phyloP scores from a whole-genome alignment of 164 flowering plant species.

The Malania oleifera region DNA sequence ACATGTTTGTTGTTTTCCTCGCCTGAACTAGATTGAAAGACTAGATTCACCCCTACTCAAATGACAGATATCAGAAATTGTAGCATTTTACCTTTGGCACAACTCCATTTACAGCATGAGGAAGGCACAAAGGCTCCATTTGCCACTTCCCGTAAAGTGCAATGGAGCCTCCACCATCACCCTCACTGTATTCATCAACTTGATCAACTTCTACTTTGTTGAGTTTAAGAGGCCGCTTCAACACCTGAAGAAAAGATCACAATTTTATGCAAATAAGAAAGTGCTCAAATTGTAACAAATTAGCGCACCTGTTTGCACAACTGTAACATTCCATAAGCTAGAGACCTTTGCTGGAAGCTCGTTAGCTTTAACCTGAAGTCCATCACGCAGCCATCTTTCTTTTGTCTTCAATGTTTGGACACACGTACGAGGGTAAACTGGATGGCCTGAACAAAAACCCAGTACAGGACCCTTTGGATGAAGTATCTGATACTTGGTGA shows the following conservation, averaged over 20 bases:
- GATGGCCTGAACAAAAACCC: slow-evolving; percentile 82
- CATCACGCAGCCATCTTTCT: slow-evolving; percentile 89
- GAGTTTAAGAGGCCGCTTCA: slow-evolving; percentile 48
- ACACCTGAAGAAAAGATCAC: slow-evolving; percentile 34
- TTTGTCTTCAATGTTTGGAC: slow-evolving; percentile 76
- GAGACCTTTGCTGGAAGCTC: slow-evolving; percentile 81
- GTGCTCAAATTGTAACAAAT: neutral
- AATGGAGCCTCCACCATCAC: slow-evolving; percentile 33
- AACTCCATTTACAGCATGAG: slow-evolving; percentile 77
- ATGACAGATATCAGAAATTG: too few relatives aligned
- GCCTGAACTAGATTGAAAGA: too few relatives aligned
- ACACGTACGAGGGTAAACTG: slow-evolving; percentile 88
- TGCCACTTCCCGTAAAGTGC: slow-evolving; percentile 93
- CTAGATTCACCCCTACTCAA: too few relatives aligned
- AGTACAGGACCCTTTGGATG: slow-evolving; percentile 86
- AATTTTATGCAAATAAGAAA: neutral
- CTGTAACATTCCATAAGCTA: neutral
- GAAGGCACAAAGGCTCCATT: slow-evolving; percentile 66
- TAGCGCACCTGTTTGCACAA: neutral
- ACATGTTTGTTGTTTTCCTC: too few relatives aligned
- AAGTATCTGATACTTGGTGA: slow-evolving; percentile 73
- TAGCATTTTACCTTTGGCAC: slow-evolving; percentile 70
- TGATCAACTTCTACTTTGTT: slow-evolving; percentile 36
- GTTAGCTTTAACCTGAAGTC: slow-evolving; percentile 63
- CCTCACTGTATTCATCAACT: slow-evolving; percentile 35